Evolutionary conservation across 2,329 filamentous ascomycete genomes (phyloP), one percentile per base, ranked within the genome.

Genomic region (Xylaria sp.): DNA sequence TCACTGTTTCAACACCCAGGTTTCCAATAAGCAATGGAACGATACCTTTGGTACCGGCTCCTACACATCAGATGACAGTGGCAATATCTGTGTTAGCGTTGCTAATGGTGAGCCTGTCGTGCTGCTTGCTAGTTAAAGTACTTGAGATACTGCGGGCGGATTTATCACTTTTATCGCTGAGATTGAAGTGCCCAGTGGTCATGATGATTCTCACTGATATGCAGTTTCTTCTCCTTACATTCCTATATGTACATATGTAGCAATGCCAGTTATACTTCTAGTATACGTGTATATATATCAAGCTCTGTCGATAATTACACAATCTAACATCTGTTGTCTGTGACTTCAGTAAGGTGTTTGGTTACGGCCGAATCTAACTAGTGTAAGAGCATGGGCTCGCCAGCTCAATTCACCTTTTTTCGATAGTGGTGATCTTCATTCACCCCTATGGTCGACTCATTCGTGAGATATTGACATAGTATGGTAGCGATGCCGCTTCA

Each of bases 41-140:
- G 47, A 63, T 29, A 50, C 27, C 7, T 63, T 67, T 17, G n/a
- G 33, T 9, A n/a, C 54, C 11, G 60, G 65, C 39, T 55, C 65
- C 4, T 63, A 60, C 22, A 50, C 49, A 4, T 53, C 60, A 1
- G 60, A 67, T 10, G 59, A 20, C 5, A 47, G 45, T n/a, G 60
- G 64, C 1, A 54, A 59, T 13, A 13, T 66, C 25, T 67, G 65
- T 29, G 20, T 63, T 10, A 39, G 3, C 25, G 42, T 63, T 9
- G 60, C 25, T 27, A 60, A 67, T 27, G 65, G 65, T 17, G 42
- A 51, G 50, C 65, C 65, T 27, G 60, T 67, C 3, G 65, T 67
- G 33, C 20, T 67, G 17, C 54, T 67, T 31, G 50, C 49, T 47
- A n/a, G 49, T 51, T 67, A 31, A 62, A 38, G 5, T 6, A 0